These are phyloP conservation scores for Hyphopichia fennica DNA, from an alignment of 1,139 yeast genomes.

Conservation along the genomic window DNA sequence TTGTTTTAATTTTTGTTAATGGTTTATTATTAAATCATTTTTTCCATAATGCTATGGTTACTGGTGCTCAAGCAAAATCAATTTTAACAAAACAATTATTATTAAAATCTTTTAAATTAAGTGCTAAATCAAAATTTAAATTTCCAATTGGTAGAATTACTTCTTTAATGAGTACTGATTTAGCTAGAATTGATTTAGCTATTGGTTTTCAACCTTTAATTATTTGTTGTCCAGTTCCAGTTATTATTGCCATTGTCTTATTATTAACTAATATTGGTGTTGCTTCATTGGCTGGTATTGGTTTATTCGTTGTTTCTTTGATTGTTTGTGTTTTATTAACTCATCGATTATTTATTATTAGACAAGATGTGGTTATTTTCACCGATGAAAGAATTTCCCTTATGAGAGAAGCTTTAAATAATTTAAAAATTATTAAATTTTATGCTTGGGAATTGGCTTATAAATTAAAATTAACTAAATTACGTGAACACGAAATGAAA, in stretches of 20 bases:
- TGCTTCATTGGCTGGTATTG: conserved; percentile 44
- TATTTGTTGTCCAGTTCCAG: conserved; percentile 47
- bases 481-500: conserved; percentile 41
- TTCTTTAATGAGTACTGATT: conserved; percentile 46
- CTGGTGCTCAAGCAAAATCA: conserved; percentile 48
- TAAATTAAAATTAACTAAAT: conserved; percentile 32
- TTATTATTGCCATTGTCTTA: conserved; percentile 38
- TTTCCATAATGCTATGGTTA: conserved; percentile 45
- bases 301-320: conserved; percentile 41
- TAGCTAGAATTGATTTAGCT: conserved; percentile 48
- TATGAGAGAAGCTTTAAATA: conserved; percentile 45
- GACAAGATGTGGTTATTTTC: conserved; percentile 40
- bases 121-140: conserved; percentile 31
- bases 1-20: conserved; percentile 37
- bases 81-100: conserved; percentile 41
- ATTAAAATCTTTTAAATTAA: conserved; percentile 39
- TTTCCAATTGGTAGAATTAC: conserved; percentile 45
- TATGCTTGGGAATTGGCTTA: conserved; percentile 53
- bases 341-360: conserved; percentile 31
- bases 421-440: conserved; percentile 45
- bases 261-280: conserved; percentile 40
- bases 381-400: conserved; percentile 45
- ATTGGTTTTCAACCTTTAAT: conserved; percentile 48
- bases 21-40: conserved; percentile 46
- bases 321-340: conserved; percentile 39